A percentile compares a stretch with the other conserved stretches of the same genome.
phyloP scores from a whole-genome alignment of 208 protist species.

The Acanthamoeba healyi region DNA sequence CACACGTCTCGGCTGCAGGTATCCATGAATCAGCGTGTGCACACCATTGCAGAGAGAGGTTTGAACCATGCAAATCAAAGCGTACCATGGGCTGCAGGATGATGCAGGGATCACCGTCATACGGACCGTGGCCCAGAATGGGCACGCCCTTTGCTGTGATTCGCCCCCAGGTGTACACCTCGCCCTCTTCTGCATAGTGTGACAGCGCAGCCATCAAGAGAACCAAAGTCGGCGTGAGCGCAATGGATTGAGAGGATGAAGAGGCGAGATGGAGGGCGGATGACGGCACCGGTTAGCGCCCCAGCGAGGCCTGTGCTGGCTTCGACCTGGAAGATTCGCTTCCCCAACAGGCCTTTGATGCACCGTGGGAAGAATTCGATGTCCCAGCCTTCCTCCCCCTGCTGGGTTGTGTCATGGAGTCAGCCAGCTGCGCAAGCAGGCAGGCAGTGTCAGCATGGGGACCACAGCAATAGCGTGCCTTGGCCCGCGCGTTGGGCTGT shows the following conservation, averaged over 20 bases:
- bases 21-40: too few species aligned
- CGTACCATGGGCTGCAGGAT: not conserved
- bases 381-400: not conserved
- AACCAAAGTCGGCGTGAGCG: too few species aligned
- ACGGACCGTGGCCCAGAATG: constrained; percentile 3
- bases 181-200: not conserved
- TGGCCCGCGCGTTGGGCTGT: not conserved
- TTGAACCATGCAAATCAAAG: too few species aligned
- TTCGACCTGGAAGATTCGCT: not conserved
- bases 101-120: not conserved
- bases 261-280: not conserved
- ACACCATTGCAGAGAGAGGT: too few species aligned
- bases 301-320: not conserved
- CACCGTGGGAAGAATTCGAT: constrained; percentile 16
- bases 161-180: constrained; percentile 25
- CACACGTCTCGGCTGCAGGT: constrained; percentile 4
- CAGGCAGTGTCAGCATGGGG: too few species aligned
- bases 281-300: not conserved
- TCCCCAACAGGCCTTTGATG: not conserved
- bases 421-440: not conserved
- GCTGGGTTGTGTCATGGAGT: too few species aligned
- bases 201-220: not conserved
- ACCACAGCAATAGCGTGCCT: not conserved
- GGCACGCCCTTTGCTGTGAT: not conserved
- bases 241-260: not conserved